phyloP scores from a whole-genome alignment of 2,329 filamentous ascomycete species.

The Aspergillus caelatus region DNA sequence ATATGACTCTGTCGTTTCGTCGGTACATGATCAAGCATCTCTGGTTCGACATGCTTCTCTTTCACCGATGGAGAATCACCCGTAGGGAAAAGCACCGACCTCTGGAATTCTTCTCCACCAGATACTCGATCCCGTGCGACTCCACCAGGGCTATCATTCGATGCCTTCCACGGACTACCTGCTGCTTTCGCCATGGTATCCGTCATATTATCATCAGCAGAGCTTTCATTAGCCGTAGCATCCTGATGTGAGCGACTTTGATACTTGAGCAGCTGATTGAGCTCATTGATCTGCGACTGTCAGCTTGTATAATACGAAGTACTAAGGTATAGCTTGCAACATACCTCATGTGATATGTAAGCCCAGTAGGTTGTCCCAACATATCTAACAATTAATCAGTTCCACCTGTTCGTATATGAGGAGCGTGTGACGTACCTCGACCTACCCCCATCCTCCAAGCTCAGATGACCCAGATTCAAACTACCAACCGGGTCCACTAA shows the following conservation, averaged over 20 bases:
- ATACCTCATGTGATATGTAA: constrained; percentile 49
- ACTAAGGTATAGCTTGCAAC: background rate
- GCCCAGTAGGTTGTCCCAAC: constrained; percentile 51
- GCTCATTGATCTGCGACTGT: constrained; percentile 43
- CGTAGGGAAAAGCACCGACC: constrained; percentile 40
- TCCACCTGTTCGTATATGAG: constrained; percentile 1
- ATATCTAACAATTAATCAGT: constrained; percentile 35
- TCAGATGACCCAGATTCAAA: constrained; percentile 45
- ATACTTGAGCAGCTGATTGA: constrained; percentile 47
- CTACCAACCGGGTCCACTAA: constrained; percentile 46
- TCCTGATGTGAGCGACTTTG: constrained; percentile 42
- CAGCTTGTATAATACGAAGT: background rate
- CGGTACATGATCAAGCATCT: constrained; percentile 47
- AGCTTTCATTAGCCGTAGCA: constrained; percentile 22
- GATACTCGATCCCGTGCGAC: constrained; percentile 18
- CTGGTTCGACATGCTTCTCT: constrained; percentile 37
- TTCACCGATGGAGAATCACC: constrained; percentile 39
- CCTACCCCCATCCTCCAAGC: constrained; percentile 46
- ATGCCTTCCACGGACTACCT: constrained; percentile 24
- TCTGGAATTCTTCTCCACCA: constrained; percentile 36
- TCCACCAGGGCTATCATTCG: constrained; percentile 18
- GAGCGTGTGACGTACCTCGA: constrained; percentile 44
- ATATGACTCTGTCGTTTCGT: constrained; percentile 50
- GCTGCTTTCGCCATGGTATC: constrained; percentile 21
- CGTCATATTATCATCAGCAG: constrained; percentile 25